A percentile compares a stretch with the other conserved stretches of the same genome.
Conservation (phyloP, 768 basidiomycete genomes). For the Phanerochaete sordida region DNA sequence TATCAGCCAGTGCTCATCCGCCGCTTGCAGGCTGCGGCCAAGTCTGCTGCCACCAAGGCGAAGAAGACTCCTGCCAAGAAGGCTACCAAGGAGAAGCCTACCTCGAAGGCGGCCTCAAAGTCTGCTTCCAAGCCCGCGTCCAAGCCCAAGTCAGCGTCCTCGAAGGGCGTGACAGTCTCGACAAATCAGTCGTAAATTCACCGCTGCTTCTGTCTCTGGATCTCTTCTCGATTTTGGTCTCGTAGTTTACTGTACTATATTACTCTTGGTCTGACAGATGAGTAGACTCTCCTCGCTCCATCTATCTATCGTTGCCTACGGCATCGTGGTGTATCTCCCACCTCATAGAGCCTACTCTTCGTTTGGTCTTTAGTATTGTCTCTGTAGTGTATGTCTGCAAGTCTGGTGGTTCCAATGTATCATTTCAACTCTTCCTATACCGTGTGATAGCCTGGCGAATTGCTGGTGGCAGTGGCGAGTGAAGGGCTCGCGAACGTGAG, state of each 20-base stretch:
- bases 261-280: not conserved
- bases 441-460: not conserved
- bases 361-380: not conserved
- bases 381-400: not conserved
- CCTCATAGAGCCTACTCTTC: not conserved
- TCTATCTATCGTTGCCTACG: not conserved
- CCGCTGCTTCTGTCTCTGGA: not conserved
- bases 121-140: not conserved
- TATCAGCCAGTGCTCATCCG: constrained; percentile 15
- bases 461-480: not conserved
- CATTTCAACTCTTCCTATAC: not conserved
- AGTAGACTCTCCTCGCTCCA: not conserved
- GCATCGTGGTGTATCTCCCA: not conserved
- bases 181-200: not conserved
- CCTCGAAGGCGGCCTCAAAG: not conserved
- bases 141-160: not conserved
- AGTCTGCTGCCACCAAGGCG: constrained; percentile 27
- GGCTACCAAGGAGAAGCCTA: constrained; percentile 10
- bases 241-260: constrained; percentile 3
- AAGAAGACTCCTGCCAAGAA: constrained; percentile 22
- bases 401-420: not conserved
- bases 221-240: not conserved
- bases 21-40: constrained; percentile 17
- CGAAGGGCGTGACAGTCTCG: not conserved
- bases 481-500: not conserved